These are phyloP conservation scores for Avicennia marina DNA, from an alignment of 257 asterid genomes.

Conservation along the genomic window DNA sequence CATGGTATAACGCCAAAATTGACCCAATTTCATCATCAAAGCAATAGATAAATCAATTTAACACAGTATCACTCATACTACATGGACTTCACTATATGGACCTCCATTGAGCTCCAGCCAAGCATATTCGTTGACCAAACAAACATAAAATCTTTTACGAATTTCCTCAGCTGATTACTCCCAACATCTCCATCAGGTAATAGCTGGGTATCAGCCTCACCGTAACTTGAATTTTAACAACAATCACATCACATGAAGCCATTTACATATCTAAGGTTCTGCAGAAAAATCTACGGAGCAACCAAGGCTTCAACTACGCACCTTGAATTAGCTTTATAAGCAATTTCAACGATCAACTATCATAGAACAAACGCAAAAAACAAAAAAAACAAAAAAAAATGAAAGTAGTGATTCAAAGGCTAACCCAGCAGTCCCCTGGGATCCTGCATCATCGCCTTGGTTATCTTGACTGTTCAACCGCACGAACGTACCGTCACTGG, in stretches of 20 bases:
- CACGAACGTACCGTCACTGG: conserved; percentile 55
- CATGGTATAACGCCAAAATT: background rate
- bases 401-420: conserved; percentile 20
- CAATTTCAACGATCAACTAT: conserved; percentile 1
- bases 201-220: background rate
- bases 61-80: background rate
- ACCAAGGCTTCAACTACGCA: background rate
- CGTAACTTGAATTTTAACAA: conserved; percentile 3
- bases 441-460: conserved; percentile 87
- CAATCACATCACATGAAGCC: background rate
- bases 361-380: background rate
- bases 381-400: background rate
- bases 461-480: conserved; percentile 69
- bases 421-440: conserved; percentile 83
- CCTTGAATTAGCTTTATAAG: background rate
- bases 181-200: too few relatives aligned
- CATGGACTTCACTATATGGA: conserved; percentile 6
- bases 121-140: background rate
- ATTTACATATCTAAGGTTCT: background rate
- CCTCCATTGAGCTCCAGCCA: conserved; percentile 7
- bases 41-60: background rate
- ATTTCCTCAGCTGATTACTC: too few relatives aligned
- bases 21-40: background rate
- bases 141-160: background rate
- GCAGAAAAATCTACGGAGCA: background rate